Percentiles rank a stretch among this genome's conserved stretches.
These are phyloP conservation scores for Apiospora phragmitis DNA, from an alignment of 2,329 filamentous ascomycete species.

Conservation along the genomic window DNA sequence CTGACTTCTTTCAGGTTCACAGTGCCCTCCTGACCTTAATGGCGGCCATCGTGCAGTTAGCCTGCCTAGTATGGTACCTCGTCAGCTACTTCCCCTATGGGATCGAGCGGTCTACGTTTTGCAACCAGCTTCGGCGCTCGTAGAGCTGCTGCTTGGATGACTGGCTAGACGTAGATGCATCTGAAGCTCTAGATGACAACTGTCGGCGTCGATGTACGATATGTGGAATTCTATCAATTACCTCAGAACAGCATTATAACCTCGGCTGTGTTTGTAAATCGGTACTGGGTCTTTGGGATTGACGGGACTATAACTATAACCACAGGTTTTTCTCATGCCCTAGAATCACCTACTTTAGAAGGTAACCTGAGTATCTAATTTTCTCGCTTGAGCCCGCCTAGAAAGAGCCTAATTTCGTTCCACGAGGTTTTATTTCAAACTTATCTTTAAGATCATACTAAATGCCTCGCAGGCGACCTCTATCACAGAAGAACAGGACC, in stretches of 20 bases:
- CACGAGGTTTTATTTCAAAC: not conserved
- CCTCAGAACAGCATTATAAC: not conserved
- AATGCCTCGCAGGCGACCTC: not conserved
- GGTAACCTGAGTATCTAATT: not conserved
- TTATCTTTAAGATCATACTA: not conserved
- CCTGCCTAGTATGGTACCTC: slow-evolving; percentile 86
- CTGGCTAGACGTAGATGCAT: slow-evolving; percentile 51
- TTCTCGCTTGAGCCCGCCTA: not conserved
- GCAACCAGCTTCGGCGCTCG: slow-evolving; percentile 84
- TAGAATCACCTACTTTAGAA: not conserved
- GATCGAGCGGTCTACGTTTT: slow-evolving; percentile 81
- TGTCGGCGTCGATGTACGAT: not conserved
- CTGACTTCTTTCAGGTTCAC: slow-evolving; percentile 61
- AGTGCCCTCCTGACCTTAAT: slow-evolving; percentile 83
- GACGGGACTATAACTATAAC: not conserved
- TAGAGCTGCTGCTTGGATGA: slow-evolving; percentile 86
- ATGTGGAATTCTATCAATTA: not conserved
- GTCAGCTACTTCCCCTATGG: slow-evolving; percentile 99
- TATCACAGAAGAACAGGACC: too few species aligned
- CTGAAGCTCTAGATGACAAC: not conserved
- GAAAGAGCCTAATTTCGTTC: too few species aligned
- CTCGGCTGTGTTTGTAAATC: not conserved
- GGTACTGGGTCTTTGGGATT: not conserved
- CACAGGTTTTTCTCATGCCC: not conserved
- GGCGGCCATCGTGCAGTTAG: slow-evolving; percentile 80